Evolutionary conservation across 768 basidiomycete species (phyloP).

Genomic region (Austroboletus festivus): DNA sequence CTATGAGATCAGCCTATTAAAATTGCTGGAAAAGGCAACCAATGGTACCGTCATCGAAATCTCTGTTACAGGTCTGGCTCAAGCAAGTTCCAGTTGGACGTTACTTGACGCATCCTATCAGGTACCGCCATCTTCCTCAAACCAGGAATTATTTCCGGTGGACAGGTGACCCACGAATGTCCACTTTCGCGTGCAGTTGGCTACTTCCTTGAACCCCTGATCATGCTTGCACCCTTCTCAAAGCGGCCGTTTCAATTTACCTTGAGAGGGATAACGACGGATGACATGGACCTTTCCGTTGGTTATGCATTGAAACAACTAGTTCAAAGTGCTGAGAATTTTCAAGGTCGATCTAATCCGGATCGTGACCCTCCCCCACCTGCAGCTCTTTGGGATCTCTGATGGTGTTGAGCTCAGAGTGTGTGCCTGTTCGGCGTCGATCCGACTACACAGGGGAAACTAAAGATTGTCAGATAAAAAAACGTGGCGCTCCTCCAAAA

Average conservation of each 20-base stretch:
- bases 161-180: slow-evolving; percentile 79
- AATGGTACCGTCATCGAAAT: slow-evolving; percentile 97
- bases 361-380: slow-evolving; percentile 86
- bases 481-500: slow-evolving; percentile 84
- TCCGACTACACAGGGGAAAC: not conserved
- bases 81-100: not conserved
- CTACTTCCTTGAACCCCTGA: slow-evolving; percentile 88
- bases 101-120: slow-evolving; percentile 27
- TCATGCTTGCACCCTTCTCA: slow-evolving; percentile 89
- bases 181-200: slow-evolving; percentile 86
- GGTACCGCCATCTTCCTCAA: slow-evolving; percentile 91
- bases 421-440: slow-evolving; percentile 16
- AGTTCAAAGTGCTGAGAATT: slow-evolving; percentile 3
- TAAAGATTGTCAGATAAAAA: slow-evolving; percentile 68
- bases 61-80: slow-evolving; percentile 78
- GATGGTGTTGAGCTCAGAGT: slow-evolving; percentile 90
- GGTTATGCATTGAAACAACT: slow-evolving; percentile 23
- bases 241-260: slow-evolving; percentile 84
- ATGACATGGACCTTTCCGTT: slow-evolving; percentile 89
- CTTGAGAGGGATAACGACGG: slow-evolving; percentile 87
- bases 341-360: slow-evolving; percentile 80
- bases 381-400: slow-evolving; percentile 86
- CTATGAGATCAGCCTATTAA: slow-evolving; percentile 87
- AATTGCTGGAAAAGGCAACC: slow-evolving; percentile 85
- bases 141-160: slow-evolving; percentile 89